Percentiles rank a stretch among this genome's conserved stretches.
Conservation (phyloP, 345 rosid genomes). For the Cardamine chenopodiifolia region DNA sequence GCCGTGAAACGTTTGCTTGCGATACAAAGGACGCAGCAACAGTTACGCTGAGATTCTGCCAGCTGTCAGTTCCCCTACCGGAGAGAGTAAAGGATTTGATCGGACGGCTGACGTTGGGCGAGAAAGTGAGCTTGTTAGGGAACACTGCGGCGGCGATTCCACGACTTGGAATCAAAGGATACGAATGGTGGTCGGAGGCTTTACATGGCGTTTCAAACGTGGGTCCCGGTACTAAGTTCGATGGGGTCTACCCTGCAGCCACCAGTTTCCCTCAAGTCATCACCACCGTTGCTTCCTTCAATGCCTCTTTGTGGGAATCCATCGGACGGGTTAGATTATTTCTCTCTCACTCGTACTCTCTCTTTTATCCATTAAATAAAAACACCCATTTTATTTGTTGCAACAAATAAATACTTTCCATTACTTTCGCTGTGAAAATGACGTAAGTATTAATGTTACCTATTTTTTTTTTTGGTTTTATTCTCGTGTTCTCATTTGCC, state of each 20-base stretch:
- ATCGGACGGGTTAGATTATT: conserved; percentile 69
- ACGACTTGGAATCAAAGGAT: conserved; percentile 71
- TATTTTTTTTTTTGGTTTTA: background rate
- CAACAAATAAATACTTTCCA: background rate
- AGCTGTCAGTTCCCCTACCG: conserved; percentile 47
- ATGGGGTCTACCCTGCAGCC: conserved; percentile 67
- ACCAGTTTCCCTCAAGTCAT: conserved; percentile 96
- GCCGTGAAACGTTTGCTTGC: conserved; percentile 63
- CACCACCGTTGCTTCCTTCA: conserved; percentile 84
- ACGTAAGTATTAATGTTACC: conserved; percentile 20
- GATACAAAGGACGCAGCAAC: conserved; percentile 55
- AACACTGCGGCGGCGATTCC: conserved; percentile 74
- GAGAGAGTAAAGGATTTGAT: conserved; percentile 68
- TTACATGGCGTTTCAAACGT: conserved; percentile 88
- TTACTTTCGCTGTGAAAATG: conserved; percentile 13
- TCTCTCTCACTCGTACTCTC: background rate
- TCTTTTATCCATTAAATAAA: conserved; percentile 29
- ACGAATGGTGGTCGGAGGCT: conserved; percentile 99
- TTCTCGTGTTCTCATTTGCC: conserved; percentile 27
- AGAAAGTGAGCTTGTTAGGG: conserved; percentile 67
- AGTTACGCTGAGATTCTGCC: conserved; percentile 55
- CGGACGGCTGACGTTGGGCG: conserved; percentile 67
- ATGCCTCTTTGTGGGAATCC: conserved; percentile 77
- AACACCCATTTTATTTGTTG: background rate
- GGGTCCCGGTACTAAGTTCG: conserved; percentile 74